phyloP scores from a whole-genome alignment of 106 monocot species.

The Acorus gramineus region DNA sequence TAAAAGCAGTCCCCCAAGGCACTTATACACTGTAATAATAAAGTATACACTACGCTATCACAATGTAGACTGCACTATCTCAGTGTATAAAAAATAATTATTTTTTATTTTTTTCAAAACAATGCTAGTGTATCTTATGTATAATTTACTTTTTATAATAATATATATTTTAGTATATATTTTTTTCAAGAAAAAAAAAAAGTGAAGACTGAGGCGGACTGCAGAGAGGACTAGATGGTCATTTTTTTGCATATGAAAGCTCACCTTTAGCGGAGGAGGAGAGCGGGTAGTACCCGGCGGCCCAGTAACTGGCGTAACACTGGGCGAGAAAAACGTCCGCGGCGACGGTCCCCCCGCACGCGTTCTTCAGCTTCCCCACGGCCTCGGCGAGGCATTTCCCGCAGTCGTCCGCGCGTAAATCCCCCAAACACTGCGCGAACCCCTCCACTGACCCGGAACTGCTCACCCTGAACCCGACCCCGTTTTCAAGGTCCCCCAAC shows the following conservation, averaged over 20 bases:
- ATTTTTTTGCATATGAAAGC: background rate
- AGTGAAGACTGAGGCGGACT: background rate
- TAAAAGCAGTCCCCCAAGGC: no score
- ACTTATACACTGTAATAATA: no score
- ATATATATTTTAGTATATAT: no score
- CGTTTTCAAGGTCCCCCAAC: slow-evolving; percentile 38
- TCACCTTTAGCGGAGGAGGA: slow-evolving; percentile 33
- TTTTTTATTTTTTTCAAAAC: no score
- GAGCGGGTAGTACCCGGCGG: slow-evolving; percentile 57
- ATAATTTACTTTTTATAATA: no score
- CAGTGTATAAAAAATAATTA: no score
- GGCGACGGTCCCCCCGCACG: slow-evolving; percentile 57
- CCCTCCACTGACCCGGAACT: slow-evolving; percentile 73
- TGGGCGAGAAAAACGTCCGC: slow-evolving; percentile 64
- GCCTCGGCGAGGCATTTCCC: slow-evolving; percentile 52
- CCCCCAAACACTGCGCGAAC: slow-evolving; percentile 69
- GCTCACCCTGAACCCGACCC: slow-evolving; percentile 53
- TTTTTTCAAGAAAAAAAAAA: background rate
- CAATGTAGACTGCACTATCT: no score
- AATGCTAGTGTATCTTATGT: no score
- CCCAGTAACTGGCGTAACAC: slow-evolving; percentile 93
- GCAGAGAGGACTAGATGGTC: background rate
- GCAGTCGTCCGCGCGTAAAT: slow-evolving; percentile 41
- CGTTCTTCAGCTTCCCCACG: slow-evolving; percentile 41
- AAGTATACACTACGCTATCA: no score